Base-by-base conservation (phyloP, 805 yeast species). In the Grigorovia jiainica region DNA sequence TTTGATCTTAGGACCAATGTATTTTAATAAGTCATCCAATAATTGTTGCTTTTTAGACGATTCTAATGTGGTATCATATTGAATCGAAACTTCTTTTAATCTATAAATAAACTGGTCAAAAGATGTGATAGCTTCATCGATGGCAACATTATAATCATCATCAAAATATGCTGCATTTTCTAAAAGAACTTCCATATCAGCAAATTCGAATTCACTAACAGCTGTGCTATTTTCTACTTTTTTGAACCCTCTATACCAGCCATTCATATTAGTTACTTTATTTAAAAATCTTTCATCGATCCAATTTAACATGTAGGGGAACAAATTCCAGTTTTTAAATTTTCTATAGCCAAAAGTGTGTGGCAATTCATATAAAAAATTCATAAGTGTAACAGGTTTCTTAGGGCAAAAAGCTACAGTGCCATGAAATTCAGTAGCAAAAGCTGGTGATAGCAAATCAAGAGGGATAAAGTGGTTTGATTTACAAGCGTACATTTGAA, bases 271-370 rank as follows among this genome's bases (percentile, higher is more conserved):
- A 17, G 43, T 47, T 21, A 44, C 41, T 39, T 53, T 29, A 23
- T 47, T 58, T 5, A 48, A 40, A 20, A 53, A 47, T 2, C 15
- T 13, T 3, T 36, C 18, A 8, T 51, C 50, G 5, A 76, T 47
- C 89, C 89, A 82, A 29, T 71, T 53, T 34, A 82, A 59, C 36
- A 81, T 51, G 39, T 75, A 75, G 1, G 76, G 73, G 13, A 78
- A 43, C 50, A 67, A 81, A 1, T 67, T 55, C 44, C 70, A 70
- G 2, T 63, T 66, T 24, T 64, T 57, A 54, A 61, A 78, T 2
- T 46, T 33, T 10, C 55, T 54, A 17, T 56, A 56, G 1, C 60
- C 56, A 19, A 55, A 55, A 19, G 65, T 33, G 0, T 68, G 59
- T 11, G 67, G 68, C 34, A 62, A 54, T 10, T 58, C 46, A 47